Base-by-base conservation (phyloP, 2,329 filamentous ascomycete species). In the Fusarium sp. region DNA sequence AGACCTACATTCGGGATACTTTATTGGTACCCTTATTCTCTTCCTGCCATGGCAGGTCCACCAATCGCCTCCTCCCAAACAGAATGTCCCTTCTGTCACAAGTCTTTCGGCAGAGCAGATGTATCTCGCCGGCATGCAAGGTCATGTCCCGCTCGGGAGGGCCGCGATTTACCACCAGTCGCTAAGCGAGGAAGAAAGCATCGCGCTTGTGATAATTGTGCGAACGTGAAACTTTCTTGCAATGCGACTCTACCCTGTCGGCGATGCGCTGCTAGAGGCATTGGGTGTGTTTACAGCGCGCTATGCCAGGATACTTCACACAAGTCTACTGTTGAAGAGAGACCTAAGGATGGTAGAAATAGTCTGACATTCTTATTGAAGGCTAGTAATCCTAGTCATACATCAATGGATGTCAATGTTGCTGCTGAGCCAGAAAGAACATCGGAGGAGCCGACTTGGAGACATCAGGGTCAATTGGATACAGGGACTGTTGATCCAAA, bases 151-250 rank as follows among this genome's bases (percentile, higher is more conserved):
- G 23, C 34, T n/a, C 56, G 70, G 14, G 21, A 41, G 6, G 41
- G 51, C 12, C 59, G 50, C 1, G 28, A 54, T 55, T 39, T 73
- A 3, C 70, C 61, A 18, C 55, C 46, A 16, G 23, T 14, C 2
- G 51, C 59, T 7, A 71, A 58, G 23, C 61, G 59, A 1, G 70
- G 70, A 9, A 65, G 65, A 34, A 73, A 69, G 1, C 28, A 42
- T 10, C 65, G 57, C 4, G 65, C 70, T 7, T 73, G 70, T 13
- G 59, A 67, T 16, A 45, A 30, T 0, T 73, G 70, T 11, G 62
- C 54, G 0, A 48, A 21, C 2, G 0, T 28, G 0, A 73, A 73
- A 6, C 51, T 41, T 1, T 71, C 60, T 1, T 73, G 70, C 2
- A 19, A 67, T 4, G 16, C 53, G 1, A 39, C 30, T 2, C 3